Base-by-base conservation (phyloP, 2,329 filamentous ascomycete genomes). In the Polytolypa hystricis region DNA sequence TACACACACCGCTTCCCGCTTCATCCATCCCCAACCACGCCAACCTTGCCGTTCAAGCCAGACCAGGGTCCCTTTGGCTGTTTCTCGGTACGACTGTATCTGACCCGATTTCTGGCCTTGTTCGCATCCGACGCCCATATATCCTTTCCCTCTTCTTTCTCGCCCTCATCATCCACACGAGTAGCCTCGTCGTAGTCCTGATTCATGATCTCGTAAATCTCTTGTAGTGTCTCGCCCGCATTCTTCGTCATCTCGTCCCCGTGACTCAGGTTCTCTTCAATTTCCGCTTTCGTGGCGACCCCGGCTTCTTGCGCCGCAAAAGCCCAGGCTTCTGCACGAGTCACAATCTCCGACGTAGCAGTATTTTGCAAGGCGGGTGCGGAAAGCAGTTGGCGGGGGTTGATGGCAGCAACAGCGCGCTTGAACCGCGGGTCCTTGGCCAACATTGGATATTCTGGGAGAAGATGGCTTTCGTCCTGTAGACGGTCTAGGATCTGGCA, bases 391-490 rank as follows among this genome's bases (percentile, higher is more conserved):
- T 46, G 43, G 3, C 52, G 48, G 12, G 48, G 45, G 19, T 43
- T 49, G 11, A 54, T 46, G 7, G 53, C 47, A 2, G 52, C 48
- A 18, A 52, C 48, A 5, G 49, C 50, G 28, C 58, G 50, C 33
- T 58, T 57, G 46, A 58, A 58, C 25, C 55, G 56, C 4, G 53
- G 46, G 33, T 62, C 59, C 21, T 50, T 53, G 14, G 54, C 49
- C 5, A 55, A 45, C 16, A 59, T 48, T 3, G 60, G 59, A 33
- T 62, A 63, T 34, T 62, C 57, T 2, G 60, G 57, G n/a, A 63
- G 57, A 6, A 64, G 49, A 30, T 62, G 60, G 33, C 60, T 63
- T 40, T 64, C 60, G 25, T 62, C 58, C 6, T 53, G 52, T n/a
- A 64, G 41, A 10, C 60, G 57, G 38, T 60, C 53, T n/a, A 64